Conservation (phyloP, 2,329 filamentous ascomycete species). For the Monosporascus sp. region DNA sequence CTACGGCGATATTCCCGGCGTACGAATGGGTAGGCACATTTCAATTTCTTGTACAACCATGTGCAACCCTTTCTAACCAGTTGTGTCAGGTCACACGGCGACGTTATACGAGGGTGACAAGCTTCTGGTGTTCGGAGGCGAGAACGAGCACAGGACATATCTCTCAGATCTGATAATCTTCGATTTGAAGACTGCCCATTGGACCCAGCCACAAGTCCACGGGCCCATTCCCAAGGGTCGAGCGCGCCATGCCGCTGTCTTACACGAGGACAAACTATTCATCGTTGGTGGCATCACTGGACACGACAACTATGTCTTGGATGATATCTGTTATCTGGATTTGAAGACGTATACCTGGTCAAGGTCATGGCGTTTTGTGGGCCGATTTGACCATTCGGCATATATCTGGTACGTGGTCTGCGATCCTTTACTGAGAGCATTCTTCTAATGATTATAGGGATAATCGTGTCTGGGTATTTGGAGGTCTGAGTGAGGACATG, state of each 20-base stretch:
- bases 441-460: slow-evolving; percentile 35
- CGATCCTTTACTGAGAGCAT: neutral
- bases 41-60: slow-evolving; percentile 2
- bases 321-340: slow-evolving; percentile 95
- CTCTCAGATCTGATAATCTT: slow-evolving; percentile 95
- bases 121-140: slow-evolving; percentile 92
- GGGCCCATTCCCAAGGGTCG: slow-evolving; percentile 84
- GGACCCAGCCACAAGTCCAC: slow-evolving; percentile 85
- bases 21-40: slow-evolving; percentile 74
- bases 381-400: slow-evolving; percentile 88
- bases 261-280: slow-evolving; percentile 95
- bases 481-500: slow-evolving; percentile 92
- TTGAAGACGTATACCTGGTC: slow-evolving; percentile 98
- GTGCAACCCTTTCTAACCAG: slow-evolving; percentile 2
- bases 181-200: slow-evolving; percentile 88
- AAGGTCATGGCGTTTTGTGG: slow-evolving; percentile 89
- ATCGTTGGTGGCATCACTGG: slow-evolving; percentile 94
- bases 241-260: slow-evolving; percentile 85
- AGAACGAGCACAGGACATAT: slow-evolving; percentile 95
- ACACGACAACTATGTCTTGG: slow-evolving; percentile 83
- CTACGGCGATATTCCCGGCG: slow-evolving; percentile 94
- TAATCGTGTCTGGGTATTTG: slow-evolving; percentile 93
- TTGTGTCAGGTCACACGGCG: slow-evolving; percentile 73
- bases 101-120: slow-evolving; percentile 92
- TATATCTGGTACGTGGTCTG: slow-evolving; percentile 64